A percentile compares a stretch with the other conserved stretches of the same genome.
Evolutionary conservation across 306 rosid species (phyloP).

Genomic region (Glycyrrhiza uralensis): DNA sequence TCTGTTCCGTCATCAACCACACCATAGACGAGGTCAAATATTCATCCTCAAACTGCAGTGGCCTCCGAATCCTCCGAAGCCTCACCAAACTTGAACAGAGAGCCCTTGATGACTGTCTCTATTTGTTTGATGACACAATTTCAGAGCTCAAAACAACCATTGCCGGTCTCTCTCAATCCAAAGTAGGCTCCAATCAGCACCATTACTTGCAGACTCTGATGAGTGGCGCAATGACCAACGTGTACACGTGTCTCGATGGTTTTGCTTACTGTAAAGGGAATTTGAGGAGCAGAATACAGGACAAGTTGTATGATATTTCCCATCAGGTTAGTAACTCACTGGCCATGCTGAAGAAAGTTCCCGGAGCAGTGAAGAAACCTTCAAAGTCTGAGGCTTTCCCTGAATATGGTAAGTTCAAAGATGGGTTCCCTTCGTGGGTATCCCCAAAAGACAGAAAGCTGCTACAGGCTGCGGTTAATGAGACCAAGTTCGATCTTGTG

Average conservation of each 20-base stretch:
- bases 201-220: constrained; percentile 50
- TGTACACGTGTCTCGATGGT: constrained; percentile 87
- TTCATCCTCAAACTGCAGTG: constrained; percentile 52
- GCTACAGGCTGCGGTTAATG: constrained; percentile 42
- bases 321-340: constrained; percentile 65
- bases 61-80: constrained; percentile 17
- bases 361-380: constrained; percentile 15
- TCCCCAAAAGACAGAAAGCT: constrained; percentile 47
- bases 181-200: constrained; percentile 19
- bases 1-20: constrained; percentile 41
- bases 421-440: constrained; percentile 69
- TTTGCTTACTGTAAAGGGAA: constrained; percentile 35
- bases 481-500: constrained; percentile 49
- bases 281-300: constrained; percentile 36
- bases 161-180: constrained; percentile 35
- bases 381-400: constrained; percentile 34
- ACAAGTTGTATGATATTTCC: constrained; percentile 31
- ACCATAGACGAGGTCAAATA: constrained; percentile 43
- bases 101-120: constrained; percentile 76
- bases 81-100: constrained; percentile 28
- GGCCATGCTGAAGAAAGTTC: constrained; percentile 70
- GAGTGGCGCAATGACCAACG: constrained; percentile 85
- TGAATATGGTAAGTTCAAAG: constrained; percentile 46
- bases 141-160: constrained; percentile 44
- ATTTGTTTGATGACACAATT: constrained; percentile 51